Conservation (phyloP, 768 basidiomycete genomes). For the Agaricus blazei region DNA sequence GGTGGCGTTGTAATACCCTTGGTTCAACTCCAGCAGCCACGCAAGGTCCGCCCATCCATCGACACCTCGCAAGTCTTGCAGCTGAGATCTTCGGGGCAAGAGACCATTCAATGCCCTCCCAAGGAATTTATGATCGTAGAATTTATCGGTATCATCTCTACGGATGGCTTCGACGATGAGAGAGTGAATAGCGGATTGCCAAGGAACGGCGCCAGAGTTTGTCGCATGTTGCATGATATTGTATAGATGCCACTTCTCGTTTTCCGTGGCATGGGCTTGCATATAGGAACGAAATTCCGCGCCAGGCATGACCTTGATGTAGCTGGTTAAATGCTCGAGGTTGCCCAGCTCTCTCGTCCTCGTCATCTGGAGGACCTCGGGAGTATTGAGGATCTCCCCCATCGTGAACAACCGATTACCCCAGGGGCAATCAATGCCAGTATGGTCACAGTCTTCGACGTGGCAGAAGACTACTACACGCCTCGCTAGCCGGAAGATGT, state of each 20-base stretch:
- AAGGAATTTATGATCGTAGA: conserved; percentile 14
- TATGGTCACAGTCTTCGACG: conserved; percentile 1
- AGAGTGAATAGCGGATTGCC: conserved; percentile 19
- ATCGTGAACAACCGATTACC: conserved; percentile 6
- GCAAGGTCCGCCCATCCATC: conserved; percentile 21
- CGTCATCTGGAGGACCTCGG: conserved; percentile 3
- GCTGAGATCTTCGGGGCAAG: conserved; percentile 16
- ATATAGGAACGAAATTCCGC: conserved; percentile 2
- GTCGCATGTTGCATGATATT: conserved; percentile 18
- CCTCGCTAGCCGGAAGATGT: conserved; percentile 7
- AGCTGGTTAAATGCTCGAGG: not conserved
- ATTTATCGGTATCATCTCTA: conserved; percentile 14
- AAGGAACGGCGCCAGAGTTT: conserved; percentile 14
- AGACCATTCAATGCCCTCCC: conserved; percentile 21
- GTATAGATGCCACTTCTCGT: conserved; percentile 15
- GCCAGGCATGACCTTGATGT: not conserved
- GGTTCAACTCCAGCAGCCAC: conserved; percentile 22
- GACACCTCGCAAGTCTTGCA: conserved; percentile 9
- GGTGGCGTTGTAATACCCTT: conserved; percentile 21
- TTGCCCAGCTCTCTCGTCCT: not conserved
- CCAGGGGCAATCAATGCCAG: conserved; percentile 5
- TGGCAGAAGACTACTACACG: conserved; percentile 8
- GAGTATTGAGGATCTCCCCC: conserved; percentile 5
- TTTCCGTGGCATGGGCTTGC: conserved; percentile 7
- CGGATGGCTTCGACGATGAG: conserved; percentile 20